phyloP scores from a whole-genome alignment of 192 early-diverging fungal species.

The Allomyces javanicus region DNA sequence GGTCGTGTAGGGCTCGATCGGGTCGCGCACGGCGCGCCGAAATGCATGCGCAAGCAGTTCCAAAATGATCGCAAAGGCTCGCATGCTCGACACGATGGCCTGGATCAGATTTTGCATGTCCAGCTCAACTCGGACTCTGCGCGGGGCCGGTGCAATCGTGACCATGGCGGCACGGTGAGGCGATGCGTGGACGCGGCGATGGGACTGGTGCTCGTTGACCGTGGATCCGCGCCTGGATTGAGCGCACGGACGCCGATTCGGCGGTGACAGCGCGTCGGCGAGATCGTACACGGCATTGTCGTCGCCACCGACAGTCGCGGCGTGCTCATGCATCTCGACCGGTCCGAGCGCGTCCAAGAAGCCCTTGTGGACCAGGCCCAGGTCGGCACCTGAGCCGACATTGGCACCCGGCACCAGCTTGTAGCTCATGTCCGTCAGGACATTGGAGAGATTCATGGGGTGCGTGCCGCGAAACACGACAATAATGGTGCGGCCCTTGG shows the following conservation, averaged over 20 bases:
- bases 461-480: not conserved
- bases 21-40: not conserved
- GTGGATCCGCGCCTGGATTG: too few species aligned
- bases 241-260: too few species aligned
- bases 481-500: not conserved
- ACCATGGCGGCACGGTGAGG: too few species aligned
- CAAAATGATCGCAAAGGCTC: not conserved
- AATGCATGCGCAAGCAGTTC: not conserved
- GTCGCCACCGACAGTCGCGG: not conserved
- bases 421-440: not conserved
- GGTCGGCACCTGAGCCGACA: not conserved
- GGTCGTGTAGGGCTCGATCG: not conserved
- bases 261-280: not conserved
- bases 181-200: too few species aligned
- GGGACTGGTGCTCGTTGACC: too few species aligned
- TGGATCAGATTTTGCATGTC: not conserved
- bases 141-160: not conserved
- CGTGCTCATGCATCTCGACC: not conserved
- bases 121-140: not conserved
- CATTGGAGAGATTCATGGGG: not conserved
- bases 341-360: not conserved
- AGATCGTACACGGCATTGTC: not conserved
- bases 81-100: not conserved
- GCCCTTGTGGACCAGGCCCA: not conserved
- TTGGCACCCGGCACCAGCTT: not conserved